Conservation (phyloP, 192 early-diverging fungal genomes). For the Thamnidium elegans region DNA sequence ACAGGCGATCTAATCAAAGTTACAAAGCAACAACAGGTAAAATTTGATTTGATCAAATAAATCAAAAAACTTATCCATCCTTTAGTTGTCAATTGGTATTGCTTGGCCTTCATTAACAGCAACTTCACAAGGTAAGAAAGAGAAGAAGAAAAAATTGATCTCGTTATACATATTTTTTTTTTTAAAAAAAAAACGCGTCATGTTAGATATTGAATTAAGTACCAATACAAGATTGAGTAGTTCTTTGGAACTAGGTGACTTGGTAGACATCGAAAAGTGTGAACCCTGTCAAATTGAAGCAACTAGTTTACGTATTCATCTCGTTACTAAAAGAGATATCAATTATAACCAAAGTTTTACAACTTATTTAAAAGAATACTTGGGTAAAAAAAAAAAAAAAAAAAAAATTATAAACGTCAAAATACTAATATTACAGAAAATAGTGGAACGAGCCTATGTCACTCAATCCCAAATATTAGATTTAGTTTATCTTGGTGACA, state of each 20-base stretch:
- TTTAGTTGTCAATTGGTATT: slow-evolving; percentile 42
- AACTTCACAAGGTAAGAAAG: slow-evolving; percentile 35
- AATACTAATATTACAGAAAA: neutral
- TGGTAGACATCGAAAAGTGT: slow-evolving; percentile 22
- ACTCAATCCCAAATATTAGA: slow-evolving; percentile 47
- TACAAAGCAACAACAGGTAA: neutral
- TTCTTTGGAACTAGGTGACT: slow-evolving; percentile 46
- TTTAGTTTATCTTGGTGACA: slow-evolving; percentile 53
- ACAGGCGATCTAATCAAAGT: slow-evolving; percentile 20
- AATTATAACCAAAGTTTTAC: slow-evolving; percentile 47
- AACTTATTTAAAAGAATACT: slow-evolving; percentile 58
- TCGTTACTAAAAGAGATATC: slow-evolving; percentile 38
- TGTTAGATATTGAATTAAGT: slow-evolving; percentile 49
- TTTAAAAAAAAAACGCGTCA: neutral
- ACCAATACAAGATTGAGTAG: slow-evolving; percentile 44
- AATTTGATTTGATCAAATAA: neutral
- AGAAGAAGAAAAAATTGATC: neutral
- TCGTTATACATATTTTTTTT: neutral
- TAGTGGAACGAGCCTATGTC: slow-evolving; percentile 62
- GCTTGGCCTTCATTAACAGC: slow-evolving; percentile 57
- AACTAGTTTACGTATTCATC: slow-evolving; percentile 35
- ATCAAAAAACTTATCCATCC: neutral
- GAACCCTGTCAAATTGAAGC: slow-evolving; percentile 17
- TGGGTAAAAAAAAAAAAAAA: slow-evolving; percentile 25
- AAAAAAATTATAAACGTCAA: neutral